Percentiles rank a stretch among this genome's conserved stretches.
These are phyloP conservation scores for Cyberlindnera mycetangii DNA, from an alignment of 805 yeast genomes.

Conservation along the genomic window DNA sequence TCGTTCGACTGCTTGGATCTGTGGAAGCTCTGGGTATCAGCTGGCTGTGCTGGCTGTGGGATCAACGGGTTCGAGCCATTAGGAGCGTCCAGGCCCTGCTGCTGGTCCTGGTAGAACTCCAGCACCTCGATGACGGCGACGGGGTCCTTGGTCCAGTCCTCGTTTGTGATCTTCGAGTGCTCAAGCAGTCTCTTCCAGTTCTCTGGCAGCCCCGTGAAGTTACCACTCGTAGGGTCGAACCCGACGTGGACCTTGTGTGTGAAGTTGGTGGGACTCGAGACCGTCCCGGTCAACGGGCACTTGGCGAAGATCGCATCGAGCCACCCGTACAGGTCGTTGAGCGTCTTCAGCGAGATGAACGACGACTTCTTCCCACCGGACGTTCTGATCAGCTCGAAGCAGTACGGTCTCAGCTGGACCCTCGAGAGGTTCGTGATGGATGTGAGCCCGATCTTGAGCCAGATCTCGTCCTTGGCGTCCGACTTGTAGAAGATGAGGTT, in stretches of 20 bases:
- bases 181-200: conserved; percentile 87
- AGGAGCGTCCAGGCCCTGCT: conserved; percentile 14
- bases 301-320: conserved; percentile 80
- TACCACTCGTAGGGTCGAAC: conserved; percentile 79
- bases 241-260: conserved; percentile 92
- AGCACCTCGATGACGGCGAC: conserved; percentile 92
- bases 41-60: background rate
- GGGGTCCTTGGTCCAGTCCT: conserved; percentile 91
- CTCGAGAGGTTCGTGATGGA: conserved; percentile 63
- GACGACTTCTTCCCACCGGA: conserved; percentile 51
- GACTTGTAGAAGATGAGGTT: conserved; percentile 71
- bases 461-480: conserved; percentile 50
- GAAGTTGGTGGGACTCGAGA: conserved; percentile 90
- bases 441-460: conserved; percentile 51
- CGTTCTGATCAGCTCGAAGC: conserved; percentile 66
- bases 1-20: conserved; percentile 24
- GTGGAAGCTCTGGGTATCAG: conserved; percentile 11
- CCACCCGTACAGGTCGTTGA: conserved; percentile 84
- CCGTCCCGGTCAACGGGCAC: conserved; percentile 62
- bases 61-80: background rate
- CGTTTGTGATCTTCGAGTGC: conserved; percentile 85
- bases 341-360: conserved; percentile 70
- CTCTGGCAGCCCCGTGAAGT: conserved; percentile 88
- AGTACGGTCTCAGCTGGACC: conserved; percentile 69
- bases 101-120: conserved; percentile 62